Conservation (phyloP, 495 filamentous ascomycete genomes). For the Jackrogersella multiformis region DNA sequence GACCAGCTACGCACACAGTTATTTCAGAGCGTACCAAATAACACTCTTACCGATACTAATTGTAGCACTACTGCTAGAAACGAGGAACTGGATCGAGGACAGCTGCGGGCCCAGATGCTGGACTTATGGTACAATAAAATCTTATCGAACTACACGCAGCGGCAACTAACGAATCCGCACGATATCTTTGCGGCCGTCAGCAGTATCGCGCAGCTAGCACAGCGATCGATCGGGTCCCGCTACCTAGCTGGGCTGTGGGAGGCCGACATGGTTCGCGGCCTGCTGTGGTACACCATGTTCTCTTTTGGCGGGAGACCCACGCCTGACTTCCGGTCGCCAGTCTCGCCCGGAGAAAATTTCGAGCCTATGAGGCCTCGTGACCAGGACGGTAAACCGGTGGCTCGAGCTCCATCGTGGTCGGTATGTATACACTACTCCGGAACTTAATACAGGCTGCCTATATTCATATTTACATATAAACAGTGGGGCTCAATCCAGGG, state of each 20-base stretch:
- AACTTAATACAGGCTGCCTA: neutral
- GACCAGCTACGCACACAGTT: slow-evolving; percentile 3
- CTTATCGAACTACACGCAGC: slow-evolving; percentile 15
- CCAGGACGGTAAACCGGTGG: slow-evolving; percentile 1
- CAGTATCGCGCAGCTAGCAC: slow-evolving; percentile 29
- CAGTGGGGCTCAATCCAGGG: slow-evolving; percentile 35
- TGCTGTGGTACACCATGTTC: slow-evolving; percentile 24
- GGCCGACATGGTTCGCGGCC: slow-evolving; percentile 24
- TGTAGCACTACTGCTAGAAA: neutral
- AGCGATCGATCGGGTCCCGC: slow-evolving; percentile 21
- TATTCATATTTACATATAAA: neutral
- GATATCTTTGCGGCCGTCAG: slow-evolving; percentile 33
- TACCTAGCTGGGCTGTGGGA: slow-evolving; percentile 38
- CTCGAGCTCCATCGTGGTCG: slow-evolving; percentile 34
- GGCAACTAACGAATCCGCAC: slow-evolving; percentile 21
- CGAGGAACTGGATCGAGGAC: neutral
- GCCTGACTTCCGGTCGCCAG: neutral
- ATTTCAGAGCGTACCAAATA: slow-evolving; percentile 1
- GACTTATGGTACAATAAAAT: slow-evolving; percentile 19
- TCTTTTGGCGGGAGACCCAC: neutral
- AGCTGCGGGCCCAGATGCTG: slow-evolving; percentile 15
- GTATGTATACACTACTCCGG: slow-evolving; percentile 10
- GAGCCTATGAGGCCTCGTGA: slow-evolving; percentile 9
- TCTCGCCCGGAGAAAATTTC: neutral
- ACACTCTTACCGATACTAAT: neutral